These are phyloP conservation scores for Iris pallida DNA, from an alignment of 116 monocot genomes.

Conservation along the genomic window DNA sequence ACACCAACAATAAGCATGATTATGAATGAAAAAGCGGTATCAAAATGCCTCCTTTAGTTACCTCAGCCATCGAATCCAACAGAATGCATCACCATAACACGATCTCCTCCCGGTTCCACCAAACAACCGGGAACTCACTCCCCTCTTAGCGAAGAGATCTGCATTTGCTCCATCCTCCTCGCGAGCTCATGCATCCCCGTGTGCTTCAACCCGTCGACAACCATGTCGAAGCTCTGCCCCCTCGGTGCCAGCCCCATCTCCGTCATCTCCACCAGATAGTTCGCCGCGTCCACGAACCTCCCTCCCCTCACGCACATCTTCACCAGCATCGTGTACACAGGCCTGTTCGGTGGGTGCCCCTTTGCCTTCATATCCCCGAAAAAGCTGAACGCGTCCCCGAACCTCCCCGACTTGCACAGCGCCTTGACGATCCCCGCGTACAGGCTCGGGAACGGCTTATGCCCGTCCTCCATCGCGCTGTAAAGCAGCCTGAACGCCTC, in stretches of 20 bases:
- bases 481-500: constrained; percentile 65
- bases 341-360: constrained; percentile 76
- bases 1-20: too few relatives aligned
- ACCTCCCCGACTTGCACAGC: constrained; percentile 69
- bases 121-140: constrained; percentile 6
- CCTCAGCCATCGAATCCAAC: too few relatives aligned
- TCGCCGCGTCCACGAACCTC: constrained; percentile 69
- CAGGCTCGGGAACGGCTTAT: constrained; percentile 80
- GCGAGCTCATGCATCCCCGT: constrained; percentile 83
- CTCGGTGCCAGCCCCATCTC: constrained; percentile 70
- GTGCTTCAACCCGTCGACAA: constrained; percentile 84
- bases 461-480: constrained; percentile 64
- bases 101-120: too few relatives aligned
- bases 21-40: too few relatives aligned
- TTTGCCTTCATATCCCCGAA: constrained; percentile 77
- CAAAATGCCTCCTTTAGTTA: too few relatives aligned
- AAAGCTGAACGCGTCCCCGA: constrained; percentile 72
- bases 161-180: constrained; percentile 73
- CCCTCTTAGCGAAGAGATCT: constrained; percentile 28
- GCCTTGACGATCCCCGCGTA: constrained; percentile 85
- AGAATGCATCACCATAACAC: too few relatives aligned
- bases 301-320: constrained; percentile 94
- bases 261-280: constrained; percentile 93
- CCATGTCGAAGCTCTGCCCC: constrained; percentile 67
- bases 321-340: constrained; percentile 94